phyloP scores from a whole-genome alignment of 169 alveolate genomes.

The Plasmodium coatneyi region DNA sequence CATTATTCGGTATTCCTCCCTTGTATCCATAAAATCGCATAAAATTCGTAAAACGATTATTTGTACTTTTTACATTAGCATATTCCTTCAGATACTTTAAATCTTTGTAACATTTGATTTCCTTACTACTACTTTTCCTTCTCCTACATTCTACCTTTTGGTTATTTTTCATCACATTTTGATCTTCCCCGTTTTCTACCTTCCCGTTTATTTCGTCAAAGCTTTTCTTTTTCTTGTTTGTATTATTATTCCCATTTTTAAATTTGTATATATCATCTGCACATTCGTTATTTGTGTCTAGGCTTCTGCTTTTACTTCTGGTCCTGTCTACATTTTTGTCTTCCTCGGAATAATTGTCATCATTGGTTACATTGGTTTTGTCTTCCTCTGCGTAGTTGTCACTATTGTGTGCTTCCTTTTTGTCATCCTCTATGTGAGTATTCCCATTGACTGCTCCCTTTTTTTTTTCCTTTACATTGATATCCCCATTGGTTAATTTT shows the following conservation, averaged over 20 bases:
- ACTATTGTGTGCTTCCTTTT: neutral
- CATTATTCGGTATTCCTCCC: neutral
- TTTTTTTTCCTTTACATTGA: neutral
- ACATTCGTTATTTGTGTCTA: neutral
- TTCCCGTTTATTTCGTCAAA: constrained; percentile 1
- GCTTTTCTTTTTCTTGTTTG: neutral
- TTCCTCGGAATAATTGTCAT: neutral
- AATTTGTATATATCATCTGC: neutral
- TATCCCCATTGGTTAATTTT: neutral
- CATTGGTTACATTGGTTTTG: neutral
- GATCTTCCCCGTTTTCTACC: neutral
- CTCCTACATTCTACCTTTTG: constrained; percentile 23
- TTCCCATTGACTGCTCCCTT: neutral
- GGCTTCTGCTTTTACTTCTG: constrained; percentile 9
- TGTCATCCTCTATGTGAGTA: neutral
- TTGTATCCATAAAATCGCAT: constrained; percentile 24
- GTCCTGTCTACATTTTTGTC: neutral
- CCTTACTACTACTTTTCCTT: constrained; percentile 1
- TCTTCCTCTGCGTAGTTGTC: neutral
- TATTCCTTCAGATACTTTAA: neutral
- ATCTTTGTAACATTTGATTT: constrained; percentile 27
- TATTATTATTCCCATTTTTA: neutral
- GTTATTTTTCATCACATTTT: neutral
- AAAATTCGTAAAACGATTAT: neutral
- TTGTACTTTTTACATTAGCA: constrained; percentile 3